These are phyloP conservation scores for Podaxis sp. DNA, from an alignment of 768 basidiomycete genomes.

Conservation along the genomic window DNA sequence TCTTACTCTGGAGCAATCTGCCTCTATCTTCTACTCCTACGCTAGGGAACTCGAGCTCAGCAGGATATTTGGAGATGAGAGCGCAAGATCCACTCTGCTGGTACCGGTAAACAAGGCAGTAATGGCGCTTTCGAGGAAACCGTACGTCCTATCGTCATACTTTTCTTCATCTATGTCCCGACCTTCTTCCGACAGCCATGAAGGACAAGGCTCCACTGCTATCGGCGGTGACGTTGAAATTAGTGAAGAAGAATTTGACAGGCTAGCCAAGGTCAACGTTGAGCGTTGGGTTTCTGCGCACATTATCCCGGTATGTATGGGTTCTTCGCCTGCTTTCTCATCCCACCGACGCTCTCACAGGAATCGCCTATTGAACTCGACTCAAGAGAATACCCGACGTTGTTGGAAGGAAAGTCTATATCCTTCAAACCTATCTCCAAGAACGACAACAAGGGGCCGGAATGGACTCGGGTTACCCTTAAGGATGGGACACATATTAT, in stretches of 20 bases:
- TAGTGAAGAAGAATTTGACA: slow-evolving; percentile 66
- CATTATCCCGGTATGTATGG: slow-evolving; percentile 67
- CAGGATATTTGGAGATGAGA: slow-evolving; percentile 39
- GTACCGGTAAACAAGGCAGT: slow-evolving; percentile 89
- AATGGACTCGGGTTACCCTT: slow-evolving; percentile 60
- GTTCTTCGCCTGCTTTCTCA: background rate
- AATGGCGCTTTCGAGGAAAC: slow-evolving; percentile 76
- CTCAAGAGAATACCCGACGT: slow-evolving; percentile 47
- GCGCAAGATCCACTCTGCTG: slow-evolving; percentile 55
- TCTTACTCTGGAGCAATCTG: slow-evolving; percentile 70
- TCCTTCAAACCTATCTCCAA: slow-evolving; percentile 43
- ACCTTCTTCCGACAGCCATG: slow-evolving; percentile 45
- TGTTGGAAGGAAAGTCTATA: slow-evolving; percentile 57
- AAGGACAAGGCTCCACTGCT: slow-evolving; percentile 39
- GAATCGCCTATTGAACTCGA: slow-evolving; percentile 48
- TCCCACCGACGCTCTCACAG: slow-evolving; percentile 23
- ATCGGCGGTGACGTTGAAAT: slow-evolving; percentile 49
- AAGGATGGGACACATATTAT: slow-evolving; percentile 56
- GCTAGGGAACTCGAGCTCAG: slow-evolving; percentile 71
- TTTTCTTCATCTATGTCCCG: background rate
- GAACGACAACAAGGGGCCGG: slow-evolving; percentile 33
- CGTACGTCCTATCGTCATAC: slow-evolving; percentile 50
- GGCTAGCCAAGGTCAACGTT: slow-evolving; percentile 60
- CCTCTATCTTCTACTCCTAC: slow-evolving; percentile 84
- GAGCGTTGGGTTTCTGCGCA: slow-evolving; percentile 81